Base-by-base conservation (phyloP, 768 basidiomycete genomes). In the Phylloporus sp. region DNA sequence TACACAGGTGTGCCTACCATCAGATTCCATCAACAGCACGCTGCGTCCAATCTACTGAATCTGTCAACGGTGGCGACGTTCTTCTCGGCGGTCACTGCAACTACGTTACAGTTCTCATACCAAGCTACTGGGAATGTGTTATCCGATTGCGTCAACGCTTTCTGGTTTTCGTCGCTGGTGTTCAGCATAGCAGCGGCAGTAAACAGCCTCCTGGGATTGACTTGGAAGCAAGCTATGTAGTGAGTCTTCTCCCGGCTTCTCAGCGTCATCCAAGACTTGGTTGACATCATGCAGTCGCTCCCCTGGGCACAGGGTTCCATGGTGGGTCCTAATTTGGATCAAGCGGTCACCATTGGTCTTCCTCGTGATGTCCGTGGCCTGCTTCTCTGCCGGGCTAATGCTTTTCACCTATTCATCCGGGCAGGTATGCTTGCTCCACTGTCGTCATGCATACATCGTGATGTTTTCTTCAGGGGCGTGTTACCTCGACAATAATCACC, bases 261-360 rank as follows among this genome's bases (percentile, higher is more conserved):
- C 13, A 40, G 46, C 31, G 50, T 32, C 43, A 36, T 49, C 34
- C 45, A 46, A 41, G 6, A 16, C 22, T 54, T 57, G 36, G 59
- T 59, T 64, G 50, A 60, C 57, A 53, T 53, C 56, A 58, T 50
- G 10, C 49, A 79, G 77, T 53, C 79, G 78, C 29, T 80, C 79
- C 6, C 78, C 78, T 47, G 76, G 78, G 47, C 74, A 80, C 57
- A 74, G 78, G 54, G 78, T 80, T 45, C 78, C 78, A 9, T 80
- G 78, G 78, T 80, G 78, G 78, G 77, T 80, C 22, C 64, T 79
- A 36, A 90, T 91, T 58, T 91, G 87, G 88, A 91, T 91, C 72
- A 91, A 90, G 64, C 76, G 88, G 31, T 88, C 87, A 6, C 88
- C 88, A 13, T 75, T 91, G 29, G 85, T 90, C 55, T 89, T 91